A percentile compares a stretch with the other conserved stretches of the same genome.
Conservation (phyloP, 1,284 basidiomycete species). For the Tetrapyrgos nigripes region DNA sequence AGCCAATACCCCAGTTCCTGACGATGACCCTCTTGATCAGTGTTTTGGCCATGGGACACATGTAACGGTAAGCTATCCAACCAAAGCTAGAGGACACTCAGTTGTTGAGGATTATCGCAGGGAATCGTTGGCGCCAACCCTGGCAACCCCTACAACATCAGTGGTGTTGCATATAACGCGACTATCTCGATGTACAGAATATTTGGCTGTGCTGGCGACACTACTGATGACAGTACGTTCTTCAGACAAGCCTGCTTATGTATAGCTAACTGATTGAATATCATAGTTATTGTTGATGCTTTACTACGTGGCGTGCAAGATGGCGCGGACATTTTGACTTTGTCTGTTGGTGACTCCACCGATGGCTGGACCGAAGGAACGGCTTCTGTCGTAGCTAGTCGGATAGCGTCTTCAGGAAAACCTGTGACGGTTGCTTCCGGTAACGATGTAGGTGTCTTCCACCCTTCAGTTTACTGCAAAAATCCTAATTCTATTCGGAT, state of each 20-base stretch:
- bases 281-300: constrained; percentile 46
- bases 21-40: constrained; percentile 42
- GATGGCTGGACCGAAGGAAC: constrained; percentile 53
- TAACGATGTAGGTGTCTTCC: constrained; percentile 23
- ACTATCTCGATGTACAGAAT: constrained; percentile 44
- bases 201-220: constrained; percentile 43
- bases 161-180: constrained; percentile 46
- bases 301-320: constrained; percentile 44
- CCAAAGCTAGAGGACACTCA: neutral
- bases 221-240: constrained; percentile 41
- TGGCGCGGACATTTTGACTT: constrained; percentile 56
- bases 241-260: neutral
- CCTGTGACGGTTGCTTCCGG: constrained; percentile 54
- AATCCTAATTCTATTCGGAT: neutral
- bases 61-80: constrained; percentile 41
- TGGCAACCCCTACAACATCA: constrained; percentile 52
- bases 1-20: constrained; percentile 41
- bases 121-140: constrained; percentile 60
- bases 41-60: constrained; percentile 56
- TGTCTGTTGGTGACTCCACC: constrained; percentile 57
- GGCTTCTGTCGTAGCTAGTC: constrained; percentile 49
- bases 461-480: no score
- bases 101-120: constrained; percentile 17
- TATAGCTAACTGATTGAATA: neutral
- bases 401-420: constrained; percentile 51